Percentiles rank a stretch among this genome's conserved stretches.
Evolutionary conservation across 164 flowering plant species (phyloP).

Genomic region (Sedum album): DNA sequence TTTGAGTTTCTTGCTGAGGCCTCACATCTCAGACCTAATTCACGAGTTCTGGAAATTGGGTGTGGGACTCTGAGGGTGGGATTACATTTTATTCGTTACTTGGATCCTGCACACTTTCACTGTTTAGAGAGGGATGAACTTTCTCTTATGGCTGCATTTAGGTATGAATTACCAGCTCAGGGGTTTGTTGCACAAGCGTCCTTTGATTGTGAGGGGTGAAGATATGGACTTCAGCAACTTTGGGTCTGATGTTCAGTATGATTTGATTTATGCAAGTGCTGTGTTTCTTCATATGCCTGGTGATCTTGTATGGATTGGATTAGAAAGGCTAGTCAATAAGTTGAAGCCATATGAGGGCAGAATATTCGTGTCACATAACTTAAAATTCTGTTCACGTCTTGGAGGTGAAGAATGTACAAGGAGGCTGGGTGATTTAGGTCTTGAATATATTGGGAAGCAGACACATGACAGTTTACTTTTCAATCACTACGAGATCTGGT

Average conservation of each 20-base stretch:
- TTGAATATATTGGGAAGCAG: constrained; percentile 74
- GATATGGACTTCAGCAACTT: constrained; percentile 85
- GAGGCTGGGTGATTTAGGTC: constrained; percentile 56
- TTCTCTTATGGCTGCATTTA: constrained; percentile 84
- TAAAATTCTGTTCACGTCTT: constrained; percentile 84
- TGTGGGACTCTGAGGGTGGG: constrained; percentile 96
- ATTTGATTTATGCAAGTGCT: constrained; percentile 92
- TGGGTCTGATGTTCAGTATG: constrained; percentile 51
- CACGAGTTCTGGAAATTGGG: constrained; percentile 84
- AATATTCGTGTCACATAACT: constrained; percentile 84
- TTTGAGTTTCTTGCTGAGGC: constrained; percentile 85
- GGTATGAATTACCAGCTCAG: constrained; percentile 93
- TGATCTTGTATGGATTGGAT: constrained; percentile 86
- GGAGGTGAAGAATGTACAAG: constrained; percentile 86
- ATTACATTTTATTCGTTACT: constrained; percentile 74
- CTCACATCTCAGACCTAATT: constrained; percentile 30
- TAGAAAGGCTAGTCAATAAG: constrained; percentile 56
- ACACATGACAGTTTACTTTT: constrained; percentile 92
- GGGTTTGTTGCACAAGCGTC: constrained; percentile 79
- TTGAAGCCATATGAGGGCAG: constrained; percentile 72
- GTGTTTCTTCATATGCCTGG: constrained; percentile 96
- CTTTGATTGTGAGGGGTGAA: constrained; percentile 76
- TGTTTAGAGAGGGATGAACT: constrained; percentile 89
- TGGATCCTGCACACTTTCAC: constrained; percentile 57
- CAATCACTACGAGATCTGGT: constrained; percentile 96